Base-by-base conservation (phyloP, 2,329 filamentous ascomycete species). In the Dothideomycetidae sp. region DNA sequence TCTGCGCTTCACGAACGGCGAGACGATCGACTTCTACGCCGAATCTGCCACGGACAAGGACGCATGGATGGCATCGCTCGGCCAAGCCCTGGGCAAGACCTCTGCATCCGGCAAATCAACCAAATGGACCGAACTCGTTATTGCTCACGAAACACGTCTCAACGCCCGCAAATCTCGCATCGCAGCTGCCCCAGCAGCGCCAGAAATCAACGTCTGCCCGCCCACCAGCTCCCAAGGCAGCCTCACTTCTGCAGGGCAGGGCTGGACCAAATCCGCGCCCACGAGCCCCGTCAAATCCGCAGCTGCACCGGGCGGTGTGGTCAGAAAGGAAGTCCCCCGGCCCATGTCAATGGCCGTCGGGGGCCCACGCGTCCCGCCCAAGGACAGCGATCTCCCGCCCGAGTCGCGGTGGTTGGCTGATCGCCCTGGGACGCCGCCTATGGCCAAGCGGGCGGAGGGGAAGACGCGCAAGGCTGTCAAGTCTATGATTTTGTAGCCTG, bases 11-110 rank as follows among this genome's bases (percentile, higher is more conserved):
- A 92, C 83, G 56, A 98, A 98, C 53, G 90, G 90, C 44, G 90
- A 98, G 62, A 77, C 93, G 45, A 98, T 98, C 54, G 88, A 96
- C 65, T 96, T 96, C 57, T 96, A 98, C 54, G 90, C 88, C 53
- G 88, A 96, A 59, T 86, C 75, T 19, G 73, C 78, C 2, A 73
- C 73, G 28, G 80, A 90, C 53, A 98, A 96, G 62, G 83, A 93
- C 31, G 80, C 76, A 38, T 98, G 90, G 90, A 90, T 98, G 81
- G 77, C 76, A 55, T 80, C 84, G 10, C 73, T 98, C 14, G 70
- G 70, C 3, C 85, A 96, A 39, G 66, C 67, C 10, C 67, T 78
- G 2, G 73, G 73, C 44, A 75, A 73, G 46, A 66, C 70, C 29
- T 55, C 56, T 23, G 51, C 57, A 10, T 57, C 56, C 19, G 54